phyloP scores from a whole-genome alignment of 2,329 filamentous ascomycete genomes.

The Proliferodiscus dingleyae region DNA sequence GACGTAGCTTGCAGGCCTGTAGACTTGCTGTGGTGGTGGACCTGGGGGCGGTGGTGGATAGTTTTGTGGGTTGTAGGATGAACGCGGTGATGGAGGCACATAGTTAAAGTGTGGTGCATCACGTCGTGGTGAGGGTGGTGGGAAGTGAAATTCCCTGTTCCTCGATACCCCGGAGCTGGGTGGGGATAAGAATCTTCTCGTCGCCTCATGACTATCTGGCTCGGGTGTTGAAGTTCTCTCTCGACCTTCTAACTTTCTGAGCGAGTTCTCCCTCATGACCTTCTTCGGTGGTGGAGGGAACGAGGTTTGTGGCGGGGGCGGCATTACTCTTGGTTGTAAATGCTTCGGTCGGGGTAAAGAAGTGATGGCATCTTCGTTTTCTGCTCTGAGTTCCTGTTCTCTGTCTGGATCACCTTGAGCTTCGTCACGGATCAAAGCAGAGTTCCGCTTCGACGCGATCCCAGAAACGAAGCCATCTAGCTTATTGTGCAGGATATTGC shows the following conservation, averaged over 20 bases:
- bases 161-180: slow-evolving; percentile 12
- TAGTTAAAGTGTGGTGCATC: slow-evolving; percentile 56
- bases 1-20: slow-evolving; percentile 19
- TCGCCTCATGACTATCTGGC: slow-evolving; percentile 41
- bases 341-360: slow-evolving; percentile 69
- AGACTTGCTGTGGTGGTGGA: slow-evolving; percentile 18
- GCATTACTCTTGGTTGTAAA: slow-evolving; percentile 48
- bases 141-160: slow-evolving; percentile 50
- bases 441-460: slow-evolving; percentile 82
- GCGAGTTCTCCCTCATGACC: slow-evolving; percentile 36
- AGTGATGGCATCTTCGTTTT: slow-evolving; percentile 80
- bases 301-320: slow-evolving; percentile 23
- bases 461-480: slow-evolving; percentile 84
- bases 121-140: slow-evolving; percentile 42
- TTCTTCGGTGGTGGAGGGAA: slow-evolving; percentile 30
- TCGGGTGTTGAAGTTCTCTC: slow-evolving; percentile 24
- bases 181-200: slow-evolving; percentile 27
- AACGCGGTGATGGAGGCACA: slow-evolving; percentile 44
- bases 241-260: slow-evolving; percentile 46
- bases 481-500: slow-evolving; percentile 75
- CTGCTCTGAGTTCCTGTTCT: slow-evolving; percentile 72
- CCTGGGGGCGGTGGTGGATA: slow-evolving; percentile 25
- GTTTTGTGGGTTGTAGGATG: slow-evolving; percentile 25
- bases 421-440: slow-evolving; percentile 75
- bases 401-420: slow-evolving; percentile 73